Evolutionary conservation across 1,284 basidiomycete genomes (phyloP), one percentile per base, ranked within the genome.

Genomic region (Phaffia rhodozyma): DNA sequence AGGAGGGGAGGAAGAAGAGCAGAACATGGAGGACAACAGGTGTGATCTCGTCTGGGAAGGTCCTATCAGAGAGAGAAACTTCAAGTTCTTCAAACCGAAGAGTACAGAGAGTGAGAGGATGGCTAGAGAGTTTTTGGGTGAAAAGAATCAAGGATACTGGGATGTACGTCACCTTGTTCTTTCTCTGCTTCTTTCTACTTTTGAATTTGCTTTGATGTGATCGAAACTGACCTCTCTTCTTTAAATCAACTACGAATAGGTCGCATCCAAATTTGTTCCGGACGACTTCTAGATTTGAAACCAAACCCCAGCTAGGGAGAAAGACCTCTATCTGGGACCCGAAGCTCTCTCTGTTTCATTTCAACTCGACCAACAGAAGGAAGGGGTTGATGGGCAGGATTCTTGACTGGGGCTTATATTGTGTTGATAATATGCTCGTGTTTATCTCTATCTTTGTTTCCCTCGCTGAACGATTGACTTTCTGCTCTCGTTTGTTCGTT

Each of bases 11-110:
- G 56, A 62, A 21, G 66, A 54, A 7, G 57, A 34, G 9, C 18
- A 27, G 25, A 85, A 82, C 30, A 74, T 97, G 71, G 85, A 86
- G 65, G 82, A 89, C 68, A 99, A 99, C 75, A 81, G 82, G 66
- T 98, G 94, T 75, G 86, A 85, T 71, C 75, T 96, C 56, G 84
- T 98, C 6, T 98, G 94, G 89, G 90, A 96, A 74, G 94, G 96
- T 16, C 83, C 86, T 59, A 75, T 96, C 56, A 81, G 89, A 50
- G 91, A 97, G 68, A 79, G 91, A 47, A 79, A 82, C 48, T 97
- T 93, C 75, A 84, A 78, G 70, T 80, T 80, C 59, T 93, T 96
- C 77, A 87, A 86, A 71, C 84, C 87, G 47, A 86, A 85, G 76
- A 86, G 84, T 66, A 91, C 87, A 68, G 90, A 91, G 56, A 88